A percentile compares a stretch with the other conserved stretches of the same genome.
Evolutionary conservation across 2,329 filamentous ascomycete genomes (phyloP).

Genomic region (Cercospora beticola): DNA sequence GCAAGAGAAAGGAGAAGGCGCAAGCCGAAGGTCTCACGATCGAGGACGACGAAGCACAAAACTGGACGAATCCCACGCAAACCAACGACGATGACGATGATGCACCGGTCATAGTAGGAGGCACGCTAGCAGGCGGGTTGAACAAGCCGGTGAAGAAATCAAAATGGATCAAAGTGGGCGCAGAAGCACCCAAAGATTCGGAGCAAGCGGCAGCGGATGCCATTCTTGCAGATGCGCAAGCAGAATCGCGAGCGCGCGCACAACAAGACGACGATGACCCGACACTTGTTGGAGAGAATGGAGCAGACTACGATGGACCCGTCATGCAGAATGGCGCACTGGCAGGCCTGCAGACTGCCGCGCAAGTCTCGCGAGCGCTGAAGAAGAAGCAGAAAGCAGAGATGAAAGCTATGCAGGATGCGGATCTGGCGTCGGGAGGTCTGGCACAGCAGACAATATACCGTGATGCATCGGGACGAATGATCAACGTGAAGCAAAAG

Average conservation of each 20-base stretch:
- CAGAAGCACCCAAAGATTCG: constrained; percentile 49
- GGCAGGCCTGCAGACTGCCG: constrained; percentile 82
- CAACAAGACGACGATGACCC: constrained; percentile 45
- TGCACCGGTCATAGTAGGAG: constrained; percentile 44
- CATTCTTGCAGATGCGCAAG: constrained; percentile 39
- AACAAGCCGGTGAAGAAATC: constrained; percentile 65
- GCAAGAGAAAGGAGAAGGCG: constrained; percentile 50
- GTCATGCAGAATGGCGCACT: constrained; percentile 86
- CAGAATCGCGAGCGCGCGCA: constrained; percentile 34
- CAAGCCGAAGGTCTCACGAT: constrained; percentile 45
- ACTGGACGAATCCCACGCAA: constrained; percentile 51
- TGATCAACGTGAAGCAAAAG: constrained; percentile 90
- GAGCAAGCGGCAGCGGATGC: constrained; percentile 62
- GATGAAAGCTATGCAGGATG: constrained; percentile 48
- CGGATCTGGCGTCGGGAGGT: constrained; percentile 45
- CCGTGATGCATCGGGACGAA: constrained; percentile 88
- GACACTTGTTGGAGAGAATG: constrained; percentile 53
- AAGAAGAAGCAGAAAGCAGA: constrained; percentile 68
- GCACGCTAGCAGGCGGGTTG: constrained; percentile 56
- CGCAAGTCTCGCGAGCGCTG: constrained; percentile 60
- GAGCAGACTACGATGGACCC: constrained; percentile 48
- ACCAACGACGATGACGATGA: constrained; percentile 58
- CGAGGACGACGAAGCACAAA: constrained; percentile 55
- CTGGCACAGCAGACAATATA: constrained; percentile 80
- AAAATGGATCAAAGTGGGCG: constrained; percentile 74